Base-by-base conservation (phyloP, 139 green algal genomes). In the Asterochloris sp. region DNA sequence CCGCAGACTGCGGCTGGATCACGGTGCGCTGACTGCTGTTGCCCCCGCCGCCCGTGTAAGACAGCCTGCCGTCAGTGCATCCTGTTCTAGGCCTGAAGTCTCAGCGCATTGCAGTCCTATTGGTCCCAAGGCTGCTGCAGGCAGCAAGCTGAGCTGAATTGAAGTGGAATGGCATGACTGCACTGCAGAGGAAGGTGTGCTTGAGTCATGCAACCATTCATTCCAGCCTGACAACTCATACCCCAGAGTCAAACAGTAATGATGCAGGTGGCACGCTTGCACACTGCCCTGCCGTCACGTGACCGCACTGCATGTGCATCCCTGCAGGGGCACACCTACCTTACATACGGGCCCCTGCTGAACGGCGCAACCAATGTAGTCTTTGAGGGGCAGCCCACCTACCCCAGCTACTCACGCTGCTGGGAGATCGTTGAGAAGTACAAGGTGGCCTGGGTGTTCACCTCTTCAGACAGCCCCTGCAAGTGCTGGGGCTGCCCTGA, bases 1-100 rank as follows among this genome's bases (percentile, higher is more conserved):
- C 95, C 23, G 97, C 96, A 6, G 96, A 99, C 88, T 98, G 96
- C 86, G 97, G 97, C 26, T 99, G 97, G 97, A 99, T 99, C 89
- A 99, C 97, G 0, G 77, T 93, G 19, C 94, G 97, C 91, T 54
- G 38, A 6, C 38, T 54, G 38, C 38, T 54, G 38, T 54, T 2
- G 4, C 38, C 38, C 38, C 38, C 38, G 38, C 38, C 38, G 38
- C 38, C 6, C 6, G 38, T 54, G 38, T 54, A 54, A 10, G 38
- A 6, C 38, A 54, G 38, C 38, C 4, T 54, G 38, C 38, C 6
- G 38, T 54, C 38, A 54, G 38, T 54, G 38, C 38, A 54, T 54
- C 38, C 38, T 54, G 38, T 54, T 6, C 38, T 54, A 6, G 38
- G 38, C 6, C 4, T 54, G 38, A 54, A 54, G 38, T 10, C 38